phyloP scores from a whole-genome alignment of 495 filamentous ascomycete genomes.

The Penicilliopsis zonata region DNA sequence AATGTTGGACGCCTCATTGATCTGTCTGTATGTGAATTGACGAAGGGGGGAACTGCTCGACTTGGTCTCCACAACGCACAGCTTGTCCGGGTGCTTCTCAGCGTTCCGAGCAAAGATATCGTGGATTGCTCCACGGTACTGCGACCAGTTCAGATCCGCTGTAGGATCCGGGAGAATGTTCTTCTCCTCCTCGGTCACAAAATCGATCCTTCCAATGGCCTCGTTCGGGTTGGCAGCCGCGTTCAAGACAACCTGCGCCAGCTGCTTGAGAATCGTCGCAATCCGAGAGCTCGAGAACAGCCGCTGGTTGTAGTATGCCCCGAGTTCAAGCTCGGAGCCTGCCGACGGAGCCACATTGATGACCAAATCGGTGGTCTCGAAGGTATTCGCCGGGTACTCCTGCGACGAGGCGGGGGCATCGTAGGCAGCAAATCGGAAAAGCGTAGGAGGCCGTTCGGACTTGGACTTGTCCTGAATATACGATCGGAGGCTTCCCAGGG shows the following conservation, averaged over 20 bases:
- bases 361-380: slow-evolving; percentile 34
- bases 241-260: slow-evolving; percentile 28
- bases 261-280: slow-evolving; percentile 30
- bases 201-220: slow-evolving; percentile 33
- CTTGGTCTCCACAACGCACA: slow-evolving; percentile 77
- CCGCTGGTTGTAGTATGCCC: slow-evolving; percentile 39
- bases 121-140: slow-evolving; percentile 70
- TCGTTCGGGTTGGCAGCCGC: slow-evolving; percentile 32
- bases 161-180: slow-evolving; percentile 63
- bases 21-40: slow-evolving; percentile 77
- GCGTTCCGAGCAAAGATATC: slow-evolving; percentile 66
- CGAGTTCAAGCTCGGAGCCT: slow-evolving; percentile 21
- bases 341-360: slow-evolving; percentile 25
- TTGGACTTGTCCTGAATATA: slow-evolving; percentile 34
- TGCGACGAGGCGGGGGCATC: slow-evolving; percentile 35
- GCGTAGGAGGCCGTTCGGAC: slow-evolving; percentile 25
- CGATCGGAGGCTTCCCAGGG: slow-evolving; percentile 29
- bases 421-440: slow-evolving; percentile 39
- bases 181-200: slow-evolving; percentile 33
- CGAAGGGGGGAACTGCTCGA: slow-evolving; percentile 45
- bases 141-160: slow-evolving; percentile 67
- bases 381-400: slow-evolving; percentile 32
- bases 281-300: slow-evolving; percentile 38
- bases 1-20: slow-evolving; percentile 73
- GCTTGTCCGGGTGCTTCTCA: slow-evolving; percentile 57